These are phyloP conservation scores for Paramecium sonneborni DNA, from an alignment of 73 alveolate species.

Conservation along the genomic window DNA sequence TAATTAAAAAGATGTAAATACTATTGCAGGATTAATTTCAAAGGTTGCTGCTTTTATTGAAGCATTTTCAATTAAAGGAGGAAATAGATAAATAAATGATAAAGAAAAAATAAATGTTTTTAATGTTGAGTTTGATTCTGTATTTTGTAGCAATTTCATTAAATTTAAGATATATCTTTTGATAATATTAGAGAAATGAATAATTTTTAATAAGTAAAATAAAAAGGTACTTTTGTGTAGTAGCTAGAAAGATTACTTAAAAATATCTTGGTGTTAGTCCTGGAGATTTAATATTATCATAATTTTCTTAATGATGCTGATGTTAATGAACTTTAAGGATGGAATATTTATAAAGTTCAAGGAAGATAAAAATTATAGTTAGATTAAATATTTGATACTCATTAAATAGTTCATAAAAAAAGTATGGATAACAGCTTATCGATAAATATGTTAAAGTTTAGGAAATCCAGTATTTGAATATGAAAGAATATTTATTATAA, in stretches of 20 bases:
- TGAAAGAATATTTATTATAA: neutral
- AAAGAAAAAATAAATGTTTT: neutral
- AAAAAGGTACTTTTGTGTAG: neutral
- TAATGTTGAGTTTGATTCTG: neutral
- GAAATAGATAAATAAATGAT: neutral
- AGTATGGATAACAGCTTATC: constrained; percentile 11
- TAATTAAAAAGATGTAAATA: neutral
- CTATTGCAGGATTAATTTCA: neutral
- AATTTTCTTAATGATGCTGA: neutral
- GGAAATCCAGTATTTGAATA: neutral
- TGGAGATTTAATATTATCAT: neutral
- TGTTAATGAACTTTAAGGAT: neutral
- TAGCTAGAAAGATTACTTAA: neutral
- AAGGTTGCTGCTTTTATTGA: constrained; percentile 10
- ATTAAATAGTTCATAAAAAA: neutral
- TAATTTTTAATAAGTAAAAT: neutral
- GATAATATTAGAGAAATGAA: neutral
- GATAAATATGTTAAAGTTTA: neutral
- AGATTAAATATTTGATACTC: neutral
- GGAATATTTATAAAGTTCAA: constrained; percentile 3
- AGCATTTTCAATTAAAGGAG: neutral
- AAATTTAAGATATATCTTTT: neutral
- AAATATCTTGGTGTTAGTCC: neutral
- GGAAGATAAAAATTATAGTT: neutral
- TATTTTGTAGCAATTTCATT: neutral